A percentile compares a stretch with the other conserved stretches of the same genome.
Conservation (phyloP, 169 alveolate species). For the Neospora caninum region DNA sequence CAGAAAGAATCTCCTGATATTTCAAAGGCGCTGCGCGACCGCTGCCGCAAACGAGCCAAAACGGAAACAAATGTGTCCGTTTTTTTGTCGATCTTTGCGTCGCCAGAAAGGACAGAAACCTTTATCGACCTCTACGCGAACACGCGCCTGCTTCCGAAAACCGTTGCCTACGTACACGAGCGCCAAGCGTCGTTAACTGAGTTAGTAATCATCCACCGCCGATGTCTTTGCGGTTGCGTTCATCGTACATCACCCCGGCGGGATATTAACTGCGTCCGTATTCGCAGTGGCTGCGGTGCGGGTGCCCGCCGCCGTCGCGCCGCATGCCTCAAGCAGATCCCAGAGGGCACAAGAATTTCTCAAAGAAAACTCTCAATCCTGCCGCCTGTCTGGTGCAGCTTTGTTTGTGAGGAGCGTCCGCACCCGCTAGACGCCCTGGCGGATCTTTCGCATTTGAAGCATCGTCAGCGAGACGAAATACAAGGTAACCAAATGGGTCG, state of each 20-base stretch:
- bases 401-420: slow-evolving; percentile 78
- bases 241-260: no score
- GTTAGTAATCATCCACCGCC: background rate
- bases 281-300: no score
- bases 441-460: slow-evolving; percentile 77
- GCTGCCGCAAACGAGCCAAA: background rate
- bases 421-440: slow-evolving; percentile 73
- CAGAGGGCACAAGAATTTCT: background rate
- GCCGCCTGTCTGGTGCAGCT: slow-evolving; percentile 28
- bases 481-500: slow-evolving; percentile 74
- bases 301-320: background rate
- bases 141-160: slow-evolving; percentile 76
- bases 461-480: slow-evolving; percentile 83
- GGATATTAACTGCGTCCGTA: no score
- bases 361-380: background rate
- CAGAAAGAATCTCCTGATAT: no score
- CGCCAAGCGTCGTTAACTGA: slow-evolving; percentile 1
- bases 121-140: slow-evolving; percentile 80
- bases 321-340: background rate
- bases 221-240: no score
- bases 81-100: background rate
- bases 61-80: background rate
- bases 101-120: slow-evolving; percentile 18
- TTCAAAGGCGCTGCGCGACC: no score
- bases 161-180: slow-evolving; percentile 75